Evolutionary conservation across 495 filamentous ascomycete genomes (phyloP).

Genomic region (Tuber microsphaerosporum): DNA sequence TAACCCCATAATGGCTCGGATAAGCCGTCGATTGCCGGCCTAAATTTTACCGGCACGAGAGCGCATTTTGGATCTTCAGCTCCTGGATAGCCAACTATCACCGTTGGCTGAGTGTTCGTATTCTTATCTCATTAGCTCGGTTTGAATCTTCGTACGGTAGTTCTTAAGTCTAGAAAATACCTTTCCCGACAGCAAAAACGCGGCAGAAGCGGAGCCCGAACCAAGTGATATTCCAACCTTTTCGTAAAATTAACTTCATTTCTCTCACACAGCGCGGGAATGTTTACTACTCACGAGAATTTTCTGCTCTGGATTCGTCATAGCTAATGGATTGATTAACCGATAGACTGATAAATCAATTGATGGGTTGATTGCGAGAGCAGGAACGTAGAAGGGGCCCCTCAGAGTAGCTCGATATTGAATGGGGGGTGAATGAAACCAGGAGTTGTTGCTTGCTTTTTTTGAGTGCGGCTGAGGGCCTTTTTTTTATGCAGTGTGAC

Average conservation of each 20-base stretch:
- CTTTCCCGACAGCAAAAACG: neutral
- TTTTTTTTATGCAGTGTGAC: neutral
- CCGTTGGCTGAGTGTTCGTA: neutral
- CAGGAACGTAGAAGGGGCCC: neutral
- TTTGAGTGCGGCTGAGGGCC: neutral
- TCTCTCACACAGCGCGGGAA: neutral
- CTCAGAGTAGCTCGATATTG: neutral
- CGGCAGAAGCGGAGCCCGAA: neutral
- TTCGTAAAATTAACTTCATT: neutral
- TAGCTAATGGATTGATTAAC: neutral
- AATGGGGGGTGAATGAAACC: neutral
- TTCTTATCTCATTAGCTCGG: neutral
- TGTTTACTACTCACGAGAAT: constrained; percentile 1
- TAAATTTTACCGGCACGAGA: constrained; percentile 1
- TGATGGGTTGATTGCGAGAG: neutral
- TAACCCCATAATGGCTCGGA: neutral
- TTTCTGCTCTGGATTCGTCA: neutral
- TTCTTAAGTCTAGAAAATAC: neutral
- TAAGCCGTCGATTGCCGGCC: neutral
- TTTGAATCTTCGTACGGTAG: neutral
- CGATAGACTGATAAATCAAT: neutral
- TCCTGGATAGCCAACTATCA: constrained; percentile 1
- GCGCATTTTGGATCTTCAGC: constrained; percentile 1
- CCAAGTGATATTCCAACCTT: constrained; percentile 4
- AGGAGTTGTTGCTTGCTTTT: neutral